These are phyloP conservation scores for Elsinoe perseae DNA, from an alignment of 2,329 filamentous ascomycete genomes.

Conservation along the genomic window DNA sequence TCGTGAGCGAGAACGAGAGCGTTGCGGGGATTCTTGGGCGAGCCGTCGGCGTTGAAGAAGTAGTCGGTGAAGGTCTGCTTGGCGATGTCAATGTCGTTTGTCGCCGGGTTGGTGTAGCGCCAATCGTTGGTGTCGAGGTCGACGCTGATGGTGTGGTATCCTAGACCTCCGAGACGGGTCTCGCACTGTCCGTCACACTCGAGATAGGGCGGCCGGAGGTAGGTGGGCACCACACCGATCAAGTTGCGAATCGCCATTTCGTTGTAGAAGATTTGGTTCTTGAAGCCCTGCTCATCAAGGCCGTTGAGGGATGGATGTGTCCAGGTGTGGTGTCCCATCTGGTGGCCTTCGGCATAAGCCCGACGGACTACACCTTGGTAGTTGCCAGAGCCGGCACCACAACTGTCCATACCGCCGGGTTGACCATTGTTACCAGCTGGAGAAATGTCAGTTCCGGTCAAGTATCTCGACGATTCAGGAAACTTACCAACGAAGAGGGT, in stretches of 20 bases:
- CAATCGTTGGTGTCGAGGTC: constrained; percentile 49
- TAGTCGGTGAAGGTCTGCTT: constrained; percentile 42
- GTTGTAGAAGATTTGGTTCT: constrained; percentile 45
- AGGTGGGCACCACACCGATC: constrained; percentile 49
- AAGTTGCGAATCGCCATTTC: constrained; percentile 51
- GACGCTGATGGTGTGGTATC: constrained; percentile 55
- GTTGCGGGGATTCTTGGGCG: constrained; percentile 23
- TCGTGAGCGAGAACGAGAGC: constrained; percentile 50
- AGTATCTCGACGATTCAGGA: not conserved
- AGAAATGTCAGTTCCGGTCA: not conserved
- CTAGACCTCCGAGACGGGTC: constrained; percentile 37
- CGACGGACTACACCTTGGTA: constrained; percentile 40
- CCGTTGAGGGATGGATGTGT: constrained; percentile 43
- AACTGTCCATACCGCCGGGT: constrained; percentile 45
- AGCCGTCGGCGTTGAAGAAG: constrained; percentile 43
- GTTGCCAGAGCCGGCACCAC: constrained; percentile 40
- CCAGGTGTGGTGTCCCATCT: constrained; percentile 54
- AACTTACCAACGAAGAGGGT: constrained; percentile 64
- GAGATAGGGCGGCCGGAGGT: constrained; percentile 45
- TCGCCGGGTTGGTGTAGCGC: not conserved
- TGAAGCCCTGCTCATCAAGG: constrained; percentile 37
- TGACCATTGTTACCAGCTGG: constrained; percentile 8
- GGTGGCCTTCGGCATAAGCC: constrained; percentile 50
- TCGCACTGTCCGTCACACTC: constrained; percentile 39
- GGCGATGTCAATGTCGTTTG: constrained; percentile 49